phyloP scores from a whole-genome alignment of 306 rosid species.

The Glycine soja region DNA sequence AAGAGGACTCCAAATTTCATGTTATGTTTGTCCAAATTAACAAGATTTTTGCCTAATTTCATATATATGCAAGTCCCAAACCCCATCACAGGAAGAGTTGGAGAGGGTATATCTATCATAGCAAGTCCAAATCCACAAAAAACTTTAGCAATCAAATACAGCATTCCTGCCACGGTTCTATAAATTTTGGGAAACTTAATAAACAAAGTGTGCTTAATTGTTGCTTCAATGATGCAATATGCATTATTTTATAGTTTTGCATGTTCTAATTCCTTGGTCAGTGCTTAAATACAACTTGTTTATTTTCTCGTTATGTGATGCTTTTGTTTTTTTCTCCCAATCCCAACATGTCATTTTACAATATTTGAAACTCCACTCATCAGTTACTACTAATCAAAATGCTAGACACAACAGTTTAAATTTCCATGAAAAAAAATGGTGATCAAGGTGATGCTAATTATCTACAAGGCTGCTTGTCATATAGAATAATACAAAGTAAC shows the following conservation, averaged over 20 bases:
- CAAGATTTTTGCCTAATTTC: conserved; percentile 15
- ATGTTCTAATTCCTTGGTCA: neutral
- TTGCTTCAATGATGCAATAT: conserved; percentile 26
- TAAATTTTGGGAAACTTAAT: neutral
- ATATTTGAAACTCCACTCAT: neutral
- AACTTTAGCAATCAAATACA: conserved; percentile 12
- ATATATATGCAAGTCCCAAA: neutral
- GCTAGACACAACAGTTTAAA: neutral
- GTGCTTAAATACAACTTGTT: neutral
- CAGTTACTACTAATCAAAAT: neutral
- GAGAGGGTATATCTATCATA: conserved; percentile 16
- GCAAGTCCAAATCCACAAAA: conserved; percentile 16
- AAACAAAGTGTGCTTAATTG: neutral
- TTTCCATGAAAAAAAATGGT: neutral
- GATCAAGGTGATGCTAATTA: neutral
- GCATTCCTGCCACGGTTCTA: neutral
- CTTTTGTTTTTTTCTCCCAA: neutral
- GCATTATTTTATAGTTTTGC: neutral
- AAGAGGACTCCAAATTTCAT: neutral
- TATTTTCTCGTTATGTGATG: neutral
- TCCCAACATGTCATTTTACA: neutral
- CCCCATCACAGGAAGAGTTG: neutral
- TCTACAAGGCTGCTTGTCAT: neutral
- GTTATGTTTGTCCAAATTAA: neutral
- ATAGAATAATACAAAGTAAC: neutral